Conservation (phyloP, 345 rosid species). For the Gossypium ekmanianum region DNA sequence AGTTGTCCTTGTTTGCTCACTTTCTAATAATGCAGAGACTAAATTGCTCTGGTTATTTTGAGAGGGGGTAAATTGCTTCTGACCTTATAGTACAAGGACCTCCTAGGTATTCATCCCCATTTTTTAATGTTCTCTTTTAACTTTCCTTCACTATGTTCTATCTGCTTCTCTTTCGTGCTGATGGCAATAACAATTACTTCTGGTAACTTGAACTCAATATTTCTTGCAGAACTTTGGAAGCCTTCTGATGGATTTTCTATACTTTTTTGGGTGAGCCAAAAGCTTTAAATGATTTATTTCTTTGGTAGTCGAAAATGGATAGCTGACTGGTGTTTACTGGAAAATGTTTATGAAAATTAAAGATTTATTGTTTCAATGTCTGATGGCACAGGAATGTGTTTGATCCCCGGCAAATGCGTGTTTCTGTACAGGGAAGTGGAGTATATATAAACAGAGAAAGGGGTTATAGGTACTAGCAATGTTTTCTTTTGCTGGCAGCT, state of each 20-base stretch:
- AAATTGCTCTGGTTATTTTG: too few species aligned
- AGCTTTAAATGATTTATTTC: slow-evolving; percentile 19
- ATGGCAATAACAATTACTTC: slow-evolving; percentile 3
- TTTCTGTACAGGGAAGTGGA: slow-evolving; percentile 94
- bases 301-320: slow-evolving; percentile 5
- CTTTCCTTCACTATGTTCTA: neutral
- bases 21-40: too few species aligned
- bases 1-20: too few species aligned
- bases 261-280: slow-evolving; percentile 88
- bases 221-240: slow-evolving; percentile 80
- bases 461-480: slow-evolving; percentile 69
- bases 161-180: slow-evolving; percentile 1
- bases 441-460: slow-evolving; percentile 81
- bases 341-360: neutral
- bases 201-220: slow-evolving; percentile 19
- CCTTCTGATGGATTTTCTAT: slow-evolving; percentile 96
- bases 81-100: too few species aligned
- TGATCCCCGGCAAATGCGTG: slow-evolving; percentile 97
- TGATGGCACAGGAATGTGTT: slow-evolving; percentile 70
- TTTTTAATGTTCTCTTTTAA: neutral
- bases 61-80: too few species aligned
- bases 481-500: slow-evolving; percentile 8
- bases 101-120: too few species aligned
- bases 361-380: slow-evolving; percentile 9
- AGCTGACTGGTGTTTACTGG: slow-evolving; percentile 4